These are phyloP conservation scores for Kluyveromyces starmeri DNA, from an alignment of 805 yeast genomes.

Conservation along the genomic window DNA sequence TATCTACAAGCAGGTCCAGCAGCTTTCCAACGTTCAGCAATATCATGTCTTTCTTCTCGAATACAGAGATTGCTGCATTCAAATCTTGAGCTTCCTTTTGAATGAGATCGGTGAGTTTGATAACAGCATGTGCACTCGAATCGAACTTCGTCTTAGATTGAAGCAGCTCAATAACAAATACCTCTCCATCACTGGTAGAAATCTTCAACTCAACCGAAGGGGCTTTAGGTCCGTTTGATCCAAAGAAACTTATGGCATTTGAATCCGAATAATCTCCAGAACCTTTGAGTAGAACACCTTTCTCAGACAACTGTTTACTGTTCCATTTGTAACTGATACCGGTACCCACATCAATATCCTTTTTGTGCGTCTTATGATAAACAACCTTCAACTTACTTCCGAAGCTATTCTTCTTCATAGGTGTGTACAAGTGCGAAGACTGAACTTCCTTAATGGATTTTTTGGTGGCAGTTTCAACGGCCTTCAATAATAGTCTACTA, in stretches of 20 bases:
- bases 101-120: slow-evolving; percentile 7
- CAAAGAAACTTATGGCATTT: slow-evolving; percentile 31
- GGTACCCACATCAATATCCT: slow-evolving; percentile 20
- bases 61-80: slow-evolving; percentile 1
- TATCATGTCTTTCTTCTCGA: slow-evolving; percentile 14
- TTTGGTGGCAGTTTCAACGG: slow-evolving; percentile 38
- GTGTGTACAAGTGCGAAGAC: slow-evolving; percentile 25
- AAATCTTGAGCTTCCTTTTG: slow-evolving; percentile 2
- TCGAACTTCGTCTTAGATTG: slow-evolving; percentile 27
- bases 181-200: slow-evolving; percentile 64
- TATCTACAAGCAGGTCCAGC: not conserved
- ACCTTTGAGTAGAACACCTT: slow-evolving; percentile 53
- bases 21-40: slow-evolving; percentile 5
- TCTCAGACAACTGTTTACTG: slow-evolving; percentile 66
- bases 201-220: slow-evolving; percentile 64
- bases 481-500: not conserved
- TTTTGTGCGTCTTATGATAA: slow-evolving; percentile 29
- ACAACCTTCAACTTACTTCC: slow-evolving; percentile 36
- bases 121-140: slow-evolving; percentile 8
- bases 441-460: slow-evolving; percentile 44
- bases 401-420: slow-evolving; percentile 21
- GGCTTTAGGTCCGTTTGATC: slow-evolving; percentile 39
- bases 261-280: slow-evolving; percentile 41
- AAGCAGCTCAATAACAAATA: slow-evolving; percentile 55
- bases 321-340: slow-evolving; percentile 64